phyloP scores from a whole-genome alignment of 441 rosid species.

The Aquilaria agallochum region DNA sequence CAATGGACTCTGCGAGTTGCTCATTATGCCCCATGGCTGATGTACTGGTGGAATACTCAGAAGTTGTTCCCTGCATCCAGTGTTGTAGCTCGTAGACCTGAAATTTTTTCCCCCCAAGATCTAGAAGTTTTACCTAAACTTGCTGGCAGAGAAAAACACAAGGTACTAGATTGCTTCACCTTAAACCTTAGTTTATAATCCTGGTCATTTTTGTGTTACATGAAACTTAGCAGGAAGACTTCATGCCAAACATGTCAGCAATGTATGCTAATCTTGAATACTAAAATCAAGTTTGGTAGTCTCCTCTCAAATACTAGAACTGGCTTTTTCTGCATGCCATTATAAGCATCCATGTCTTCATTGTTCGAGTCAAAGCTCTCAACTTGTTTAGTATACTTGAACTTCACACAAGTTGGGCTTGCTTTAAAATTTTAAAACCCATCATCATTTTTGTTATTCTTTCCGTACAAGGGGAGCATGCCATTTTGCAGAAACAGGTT shows the following conservation, averaged over 20 bases:
- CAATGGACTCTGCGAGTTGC: slow-evolving; percentile 55
- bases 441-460: too few relatives aligned
- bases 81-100: slow-evolving; percentile 26
- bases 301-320: too few relatives aligned
- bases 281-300: neutral
- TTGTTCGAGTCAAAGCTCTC: too few relatives aligned
- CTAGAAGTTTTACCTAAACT: slow-evolving; percentile 25
- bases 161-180: slow-evolving; percentile 18
- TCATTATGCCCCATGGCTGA: slow-evolving; percentile 49
- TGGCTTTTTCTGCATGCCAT: too few relatives aligned
- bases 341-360: too few relatives aligned
- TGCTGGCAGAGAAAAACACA: slow-evolving; percentile 5
- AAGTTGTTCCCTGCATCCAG: slow-evolving; percentile 43
- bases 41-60: slow-evolving; percentile 67
- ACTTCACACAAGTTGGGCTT: too few relatives aligned
- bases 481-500: too few relatives aligned
- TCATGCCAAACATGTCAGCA: too few relatives aligned
- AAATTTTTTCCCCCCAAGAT: slow-evolving; percentile 43
- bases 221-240: too few relatives aligned
- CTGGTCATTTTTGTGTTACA: neutral
- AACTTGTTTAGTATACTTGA: too few relatives aligned
- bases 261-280: neutral
- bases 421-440: too few relatives aligned
- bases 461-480: too few relatives aligned
- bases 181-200: neutral